phyloP scores from a whole-genome alignment of 495 filamentous ascomycete species.

The Polyplosphaeria fusca region DNA sequence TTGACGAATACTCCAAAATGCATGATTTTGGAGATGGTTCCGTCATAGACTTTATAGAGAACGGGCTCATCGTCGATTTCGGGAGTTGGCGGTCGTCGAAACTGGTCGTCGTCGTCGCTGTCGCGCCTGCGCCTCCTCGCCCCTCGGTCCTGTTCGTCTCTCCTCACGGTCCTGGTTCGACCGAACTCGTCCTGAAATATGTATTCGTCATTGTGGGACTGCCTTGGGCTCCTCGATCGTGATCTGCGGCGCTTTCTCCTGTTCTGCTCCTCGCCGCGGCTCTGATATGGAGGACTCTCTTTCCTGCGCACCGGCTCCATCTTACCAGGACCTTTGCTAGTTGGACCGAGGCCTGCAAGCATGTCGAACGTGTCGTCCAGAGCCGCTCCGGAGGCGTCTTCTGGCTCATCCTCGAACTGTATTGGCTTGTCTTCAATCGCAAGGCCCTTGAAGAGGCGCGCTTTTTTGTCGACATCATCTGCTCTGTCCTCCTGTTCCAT shows the following conservation, averaged over 20 bases:
- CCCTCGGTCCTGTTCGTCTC: conserved; percentile 39
- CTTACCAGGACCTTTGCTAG: conserved; percentile 40
- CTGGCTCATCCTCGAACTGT: conserved; percentile 42
- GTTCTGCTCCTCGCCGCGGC: conserved; percentile 40
- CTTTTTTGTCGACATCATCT: conserved; percentile 54
- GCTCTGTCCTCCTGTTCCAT: conserved; percentile 40
- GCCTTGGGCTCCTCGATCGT: conserved; percentile 48
- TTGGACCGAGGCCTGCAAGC: conserved; percentile 75
- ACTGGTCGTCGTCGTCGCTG: conserved; percentile 59
- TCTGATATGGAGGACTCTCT: conserved; percentile 67
- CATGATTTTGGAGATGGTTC: conserved; percentile 84
- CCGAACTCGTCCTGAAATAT: conserved; percentile 62
- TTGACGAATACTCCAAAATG: conserved; percentile 97
- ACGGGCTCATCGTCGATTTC: conserved; percentile 80
- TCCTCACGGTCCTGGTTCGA: conserved; percentile 45
- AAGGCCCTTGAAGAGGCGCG: conserved; percentile 81
- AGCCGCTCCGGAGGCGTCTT: conserved; percentile 51
- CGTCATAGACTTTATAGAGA: conserved; percentile 85
- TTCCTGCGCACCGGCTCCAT: conserved; percentile 61
- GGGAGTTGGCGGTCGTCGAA: conserved; percentile 66
- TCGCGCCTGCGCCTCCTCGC: conserved; percentile 40
- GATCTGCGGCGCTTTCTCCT: conserved; percentile 49
- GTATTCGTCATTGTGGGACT: conserved; percentile 52
- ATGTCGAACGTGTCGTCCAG: conserved; percentile 94
- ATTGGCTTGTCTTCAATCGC: conserved; percentile 77